phyloP scores from a whole-genome alignment of 208 protist species.

The Trypanosoma platydactyli region DNA sequence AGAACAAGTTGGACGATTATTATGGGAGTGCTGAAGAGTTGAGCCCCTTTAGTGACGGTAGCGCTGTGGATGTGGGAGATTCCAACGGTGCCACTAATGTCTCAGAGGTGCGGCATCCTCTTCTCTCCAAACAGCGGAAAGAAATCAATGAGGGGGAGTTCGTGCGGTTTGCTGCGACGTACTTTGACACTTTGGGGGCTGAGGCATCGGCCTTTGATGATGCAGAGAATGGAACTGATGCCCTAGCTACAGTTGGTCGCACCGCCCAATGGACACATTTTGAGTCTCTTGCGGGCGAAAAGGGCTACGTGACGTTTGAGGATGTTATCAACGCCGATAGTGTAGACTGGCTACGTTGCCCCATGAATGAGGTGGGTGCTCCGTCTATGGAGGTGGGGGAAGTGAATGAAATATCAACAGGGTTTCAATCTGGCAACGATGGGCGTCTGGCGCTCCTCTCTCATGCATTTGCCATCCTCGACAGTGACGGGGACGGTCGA shows the following conservation, averaged over 20 bases:
- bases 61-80: neutral
- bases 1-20: neutral
- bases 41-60: neutral
- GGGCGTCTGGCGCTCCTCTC: slow-evolving; percentile 24
- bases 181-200: slow-evolving; percentile 24
- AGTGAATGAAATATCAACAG: neutral
- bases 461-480: slow-evolving; percentile 57
- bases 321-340: slow-evolving; percentile 37
- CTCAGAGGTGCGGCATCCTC: neutral
- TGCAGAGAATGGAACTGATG: neutral
- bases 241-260: neutral
- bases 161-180: slow-evolving; percentile 20
- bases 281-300: slow-evolving; percentile 47
- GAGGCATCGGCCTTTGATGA: slow-evolving; percentile 2
- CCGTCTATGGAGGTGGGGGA: neutral
- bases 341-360: slow-evolving; percentile 18
- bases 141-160: slow-evolving; percentile 30
- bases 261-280: slow-evolving; percentile 33
- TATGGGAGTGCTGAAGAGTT: neutral
- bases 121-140: neutral
- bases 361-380: neutral
- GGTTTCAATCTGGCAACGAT: neutral
- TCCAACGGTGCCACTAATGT: neutral
- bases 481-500: slow-evolving; percentile 53
- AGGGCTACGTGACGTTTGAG: slow-evolving; percentile 49